Base-by-base conservation (phyloP, 208 protist species). In the Acanthamoeba culbertsoni region DNA sequence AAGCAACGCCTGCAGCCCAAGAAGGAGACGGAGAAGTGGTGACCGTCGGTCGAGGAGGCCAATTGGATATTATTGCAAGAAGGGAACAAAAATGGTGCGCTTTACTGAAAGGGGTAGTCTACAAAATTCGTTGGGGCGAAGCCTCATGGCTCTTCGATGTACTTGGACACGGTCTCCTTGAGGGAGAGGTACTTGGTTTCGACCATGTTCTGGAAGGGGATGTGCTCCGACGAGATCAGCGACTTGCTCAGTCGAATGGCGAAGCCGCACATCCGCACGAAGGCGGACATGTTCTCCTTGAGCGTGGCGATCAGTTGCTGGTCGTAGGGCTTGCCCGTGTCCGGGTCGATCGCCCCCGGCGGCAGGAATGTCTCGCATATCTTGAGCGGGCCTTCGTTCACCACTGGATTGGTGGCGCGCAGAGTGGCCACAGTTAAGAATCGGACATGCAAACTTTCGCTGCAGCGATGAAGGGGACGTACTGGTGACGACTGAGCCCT, bases 151-250 rank as follows among this genome's bases (percentile, higher is more conserved):
- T 68, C 59, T 68, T 55, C 42, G 31, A 89, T 37, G 40, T 55
- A 89, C 82, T 65, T 63, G 35, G 28, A 42, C 28, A 89, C 82
- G 5, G 82, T 89, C 31, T 89, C 82, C 51, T 89, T 89, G 48
- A 89, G 51, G 51, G 53, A n/a, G 28, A 48, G n/a, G 82, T 89
- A 89, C 51, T 63, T 89, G 35, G 28, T 57, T 28, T 89, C 82
- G 18, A 89, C 82, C 82, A 89, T 89, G 46, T 89, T 89, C 82
- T 89, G 82, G 86, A 92, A 92, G 86, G 86, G 86, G 31, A 92
- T 65, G 86, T 92, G 86, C 2, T 92, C 86, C 1, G 86, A 65
- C 8, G 86, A 92, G 55, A 92, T 92, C 28, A 92, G 86, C 3
- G 86, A 92, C 55, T 92, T 92, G 86, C 40, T 92, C 31, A 92